Evolutionary conservation across 768 basidiomycete genomes (phyloP).

Genomic region (Lentinula aciculospora): DNA sequence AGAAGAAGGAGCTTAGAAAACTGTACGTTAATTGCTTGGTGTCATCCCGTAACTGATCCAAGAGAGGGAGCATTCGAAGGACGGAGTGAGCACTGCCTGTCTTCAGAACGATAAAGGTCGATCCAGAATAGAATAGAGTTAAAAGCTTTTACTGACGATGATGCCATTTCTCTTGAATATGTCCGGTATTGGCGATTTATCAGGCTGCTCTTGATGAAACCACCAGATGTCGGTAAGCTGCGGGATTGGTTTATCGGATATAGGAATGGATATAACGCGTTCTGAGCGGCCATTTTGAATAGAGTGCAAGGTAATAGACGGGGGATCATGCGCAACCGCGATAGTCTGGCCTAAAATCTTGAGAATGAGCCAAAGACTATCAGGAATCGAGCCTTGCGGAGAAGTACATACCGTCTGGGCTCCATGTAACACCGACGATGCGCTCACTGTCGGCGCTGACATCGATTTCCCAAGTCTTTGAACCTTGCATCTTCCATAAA

Average conservation of each 20-base stretch:
- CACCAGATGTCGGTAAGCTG: constrained; percentile 63
- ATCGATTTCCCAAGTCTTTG: constrained; percentile 80
- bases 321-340: constrained; percentile 66
- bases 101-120: constrained; percentile 31
- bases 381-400: background rate
- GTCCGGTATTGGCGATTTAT: constrained; percentile 53
- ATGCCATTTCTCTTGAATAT: constrained; percentile 65
- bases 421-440: constrained; percentile 67
- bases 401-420: constrained; percentile 62
- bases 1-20: constrained; percentile 5
- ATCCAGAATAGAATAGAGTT: constrained; percentile 4
- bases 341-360: constrained; percentile 53
- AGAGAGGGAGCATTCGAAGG: constrained; percentile 60
- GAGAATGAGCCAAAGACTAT: constrained; percentile 2
- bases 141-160: constrained; percentile 39
- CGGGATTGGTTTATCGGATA: constrained; percentile 13
- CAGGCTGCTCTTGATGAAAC: constrained; percentile 48
- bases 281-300: constrained; percentile 68
- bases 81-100: constrained; percentile 75
- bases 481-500: constrained; percentile 77
- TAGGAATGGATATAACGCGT: constrained; percentile 35
- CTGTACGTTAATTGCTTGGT: constrained; percentile 60
- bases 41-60: constrained; percentile 69
- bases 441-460: constrained; percentile 44
- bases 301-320: constrained; percentile 66